Conservation (phyloP, 2,329 filamentous ascomycete species). For the Pseudodiploospora longispora region DNA sequence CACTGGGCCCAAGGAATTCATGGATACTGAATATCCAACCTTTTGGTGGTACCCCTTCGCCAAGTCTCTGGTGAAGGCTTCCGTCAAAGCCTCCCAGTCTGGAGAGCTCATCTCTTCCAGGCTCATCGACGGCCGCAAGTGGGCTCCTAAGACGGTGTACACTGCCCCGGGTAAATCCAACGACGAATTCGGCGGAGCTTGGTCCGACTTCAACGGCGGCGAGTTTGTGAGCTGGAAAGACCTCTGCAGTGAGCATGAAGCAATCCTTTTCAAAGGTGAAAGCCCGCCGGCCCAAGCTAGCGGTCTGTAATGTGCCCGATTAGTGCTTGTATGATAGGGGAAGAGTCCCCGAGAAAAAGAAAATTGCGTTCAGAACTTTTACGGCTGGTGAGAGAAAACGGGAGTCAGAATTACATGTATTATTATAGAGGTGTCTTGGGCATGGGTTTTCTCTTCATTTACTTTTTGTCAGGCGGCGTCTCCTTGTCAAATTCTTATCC, state of each 20-base stretch:
- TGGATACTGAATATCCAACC: constrained; percentile 23
- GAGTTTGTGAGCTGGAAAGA: constrained; percentile 19
- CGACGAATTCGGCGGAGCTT: constrained; percentile 16
- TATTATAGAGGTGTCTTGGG: no score
- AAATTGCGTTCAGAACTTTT: no score
- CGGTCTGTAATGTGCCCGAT: no score
- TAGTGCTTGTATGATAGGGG: no score
- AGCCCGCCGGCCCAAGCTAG: no score
- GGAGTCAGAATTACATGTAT: no score
- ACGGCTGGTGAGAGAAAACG: no score
- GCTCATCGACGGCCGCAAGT: constrained; percentile 23
- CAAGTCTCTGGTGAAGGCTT: constrained; percentile 20
- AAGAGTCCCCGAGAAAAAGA: no score
- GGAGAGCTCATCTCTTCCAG: constrained; percentile 16
- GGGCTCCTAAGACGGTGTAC: constrained; percentile 15
- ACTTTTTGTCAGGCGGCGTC: no score
- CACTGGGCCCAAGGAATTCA: constrained; percentile 27
- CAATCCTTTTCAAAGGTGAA: constrained; percentile 16
- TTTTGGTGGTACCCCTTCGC: constrained; percentile 32
- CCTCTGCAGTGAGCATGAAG: constrained; percentile 18
- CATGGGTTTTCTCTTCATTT: no score
- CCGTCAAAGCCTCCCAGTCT: constrained; percentile 16
- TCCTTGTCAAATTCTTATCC: no score
- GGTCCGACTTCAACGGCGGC: constrained; percentile 14
- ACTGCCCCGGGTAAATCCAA: constrained; percentile 4